Evolutionary conservation across 2,329 filamentous ascomycete genomes (phyloP), one percentile per base, ranked within the genome.

Genomic region (Aspergillus viridinutans): DNA sequence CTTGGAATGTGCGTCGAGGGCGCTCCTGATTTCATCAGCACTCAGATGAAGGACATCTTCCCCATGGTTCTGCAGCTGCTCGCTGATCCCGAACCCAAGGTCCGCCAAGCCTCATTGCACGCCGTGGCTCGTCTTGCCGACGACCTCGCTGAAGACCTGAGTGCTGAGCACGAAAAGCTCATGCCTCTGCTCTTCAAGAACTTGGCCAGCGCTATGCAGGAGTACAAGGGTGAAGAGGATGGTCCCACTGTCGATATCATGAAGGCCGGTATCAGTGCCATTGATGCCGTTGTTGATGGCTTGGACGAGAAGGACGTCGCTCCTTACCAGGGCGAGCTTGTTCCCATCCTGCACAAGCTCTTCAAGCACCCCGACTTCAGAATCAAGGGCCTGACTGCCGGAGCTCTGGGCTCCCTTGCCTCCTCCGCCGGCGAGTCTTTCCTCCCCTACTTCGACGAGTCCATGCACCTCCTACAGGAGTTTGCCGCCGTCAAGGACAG

Each of bases 1-100:
- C 84, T 99, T 4, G 93, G 93, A 58, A 95, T 93, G 80, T 93
- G 90, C 66, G 93, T 96, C 53, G 94, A 97, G 80, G 94, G 94
- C 66, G 93, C 94, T 29, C 94, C 94, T 17, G 94, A 99, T 74
- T 99, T 97, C 76, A 92, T 97, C 69, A 91, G 90, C 62, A 96
- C 92, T 21, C 94, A 99, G 76, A 85, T 97, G 61, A 83, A 88
- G 69, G 84, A 88, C 63, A 89, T 97, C 64, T 85, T 97, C 73
- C 94, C 94, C 50, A 82, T 90, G 65, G 86, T 97, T 58, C 82
- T 97, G 57, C 86, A 85, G 68, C 83, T 97, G 8, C 85, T 99
- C 42, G 74, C 91, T 70, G 94, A 99, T 71, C 80, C 84, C n/a
- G 90, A 95, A 64, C 82, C 86, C 64, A 86, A 87, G 66, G 94